Percentiles rank a stretch among this genome's conserved stretches.
Evolutionary conservation across 768 basidiomycete species (phyloP).

Genomic region (Tricholoma sp.): DNA sequence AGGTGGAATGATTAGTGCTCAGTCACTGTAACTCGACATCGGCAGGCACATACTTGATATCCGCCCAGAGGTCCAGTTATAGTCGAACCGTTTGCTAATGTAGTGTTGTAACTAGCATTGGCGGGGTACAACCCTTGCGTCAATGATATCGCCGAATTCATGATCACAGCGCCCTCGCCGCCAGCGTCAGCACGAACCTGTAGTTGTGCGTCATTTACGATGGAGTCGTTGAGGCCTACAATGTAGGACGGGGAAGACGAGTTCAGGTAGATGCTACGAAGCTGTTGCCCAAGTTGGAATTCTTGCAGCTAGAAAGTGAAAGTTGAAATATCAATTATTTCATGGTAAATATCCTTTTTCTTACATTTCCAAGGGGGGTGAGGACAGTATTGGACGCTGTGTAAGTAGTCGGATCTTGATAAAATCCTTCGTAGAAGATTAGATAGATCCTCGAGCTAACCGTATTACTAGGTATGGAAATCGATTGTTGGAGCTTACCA

Average conservation of each 20-base stretch:
- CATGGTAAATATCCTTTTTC: constrained; percentile 12
- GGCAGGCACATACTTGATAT: constrained; percentile 41
- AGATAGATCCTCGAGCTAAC: neutral
- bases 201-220: constrained; percentile 34
- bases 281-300: constrained; percentile 45
- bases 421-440: constrained; percentile 41
- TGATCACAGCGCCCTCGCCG: constrained; percentile 63
- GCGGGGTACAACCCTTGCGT: constrained; percentile 66
- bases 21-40: neutral
- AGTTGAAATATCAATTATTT: neutral
- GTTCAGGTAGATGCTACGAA: constrained; percentile 53
- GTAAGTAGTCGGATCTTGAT: constrained; percentile 57
- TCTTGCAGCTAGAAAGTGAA: constrained; percentile 43
- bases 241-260: constrained; percentile 50
- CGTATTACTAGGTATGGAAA: no score
- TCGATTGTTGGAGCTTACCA: constrained; percentile 21
- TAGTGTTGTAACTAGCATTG: constrained; percentile 38
- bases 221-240: constrained; percentile 30
- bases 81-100: constrained; percentile 61
- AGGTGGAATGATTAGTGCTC: neutral
- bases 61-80: constrained; percentile 57
- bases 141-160: constrained; percentile 60
- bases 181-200: constrained; percentile 60
- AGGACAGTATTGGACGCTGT: constrained; percentile 51
- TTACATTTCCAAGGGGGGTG: constrained; percentile 64